These are phyloP conservation scores for Malus hybrid DNA, from an alignment of 331 rosid species.

Conservation along the genomic window DNA sequence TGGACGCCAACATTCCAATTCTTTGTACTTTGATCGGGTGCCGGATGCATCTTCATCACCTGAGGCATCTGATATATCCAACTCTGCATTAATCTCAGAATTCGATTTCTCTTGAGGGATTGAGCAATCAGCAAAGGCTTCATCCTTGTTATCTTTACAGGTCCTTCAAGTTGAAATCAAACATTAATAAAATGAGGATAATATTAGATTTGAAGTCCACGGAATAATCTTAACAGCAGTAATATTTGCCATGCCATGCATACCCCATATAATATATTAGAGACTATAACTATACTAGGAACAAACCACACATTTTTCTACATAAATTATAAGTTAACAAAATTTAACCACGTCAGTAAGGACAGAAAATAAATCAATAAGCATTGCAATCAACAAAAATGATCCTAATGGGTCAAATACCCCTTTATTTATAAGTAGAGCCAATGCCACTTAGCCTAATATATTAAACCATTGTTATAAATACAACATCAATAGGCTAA, in stretches of 20 bases:
- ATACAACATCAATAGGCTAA: background rate
- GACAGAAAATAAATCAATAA: background rate
- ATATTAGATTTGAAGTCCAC: conserved; percentile 7
- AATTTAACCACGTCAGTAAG: background rate
- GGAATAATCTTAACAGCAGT: background rate
- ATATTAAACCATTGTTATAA: background rate
- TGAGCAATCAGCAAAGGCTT: conserved; percentile 64
- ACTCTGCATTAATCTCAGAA: conserved; percentile 85
- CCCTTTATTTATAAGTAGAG: background rate
- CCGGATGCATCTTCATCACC: conserved; percentile 83
- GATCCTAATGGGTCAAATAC: background rate
- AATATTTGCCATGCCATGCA: background rate
- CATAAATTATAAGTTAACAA: background rate
- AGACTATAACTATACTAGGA: background rate
- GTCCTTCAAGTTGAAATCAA: conserved; percentile 54
- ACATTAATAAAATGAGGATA: background rate
- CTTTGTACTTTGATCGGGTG: conserved; percentile 44
- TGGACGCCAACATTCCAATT: conserved; percentile 48
- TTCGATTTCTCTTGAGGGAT: conserved; percentile 94
- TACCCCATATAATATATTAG: background rate
- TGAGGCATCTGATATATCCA: conserved; percentile 88
- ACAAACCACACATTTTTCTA: background rate
- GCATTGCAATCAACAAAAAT: background rate
- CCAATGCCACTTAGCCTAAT: background rate
- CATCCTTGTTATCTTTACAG: conserved; percentile 68